Conservation (phyloP, 163 green algal genomes). For the Chloromonas sp. region DNA sequence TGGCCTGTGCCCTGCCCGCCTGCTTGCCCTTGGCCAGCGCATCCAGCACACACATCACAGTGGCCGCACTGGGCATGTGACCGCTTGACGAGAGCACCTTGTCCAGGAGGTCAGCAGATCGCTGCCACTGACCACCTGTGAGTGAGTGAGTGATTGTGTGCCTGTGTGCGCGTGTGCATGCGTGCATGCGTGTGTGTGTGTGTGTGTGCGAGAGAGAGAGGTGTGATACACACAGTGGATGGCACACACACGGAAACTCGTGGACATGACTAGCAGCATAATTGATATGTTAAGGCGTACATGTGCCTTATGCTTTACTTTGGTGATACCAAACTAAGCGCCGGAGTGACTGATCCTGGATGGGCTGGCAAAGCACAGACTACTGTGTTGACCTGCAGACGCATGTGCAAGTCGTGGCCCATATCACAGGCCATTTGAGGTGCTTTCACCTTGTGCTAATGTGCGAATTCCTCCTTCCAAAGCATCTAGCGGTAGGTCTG, state of each 20-base stretch:
- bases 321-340: too few species aligned
- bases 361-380: too few species aligned
- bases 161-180: not conserved
- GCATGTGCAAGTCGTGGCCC: too few species aligned
- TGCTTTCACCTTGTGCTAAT: too few species aligned
- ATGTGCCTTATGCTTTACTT: too few species aligned
- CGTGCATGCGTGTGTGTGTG: not conserved
- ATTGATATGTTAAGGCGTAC: too few species aligned
- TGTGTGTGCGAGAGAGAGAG: not conserved
- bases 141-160: not conserved
- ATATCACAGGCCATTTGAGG: too few species aligned
- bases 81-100: not conserved
- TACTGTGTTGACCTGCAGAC: too few species aligned
- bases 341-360: too few species aligned
- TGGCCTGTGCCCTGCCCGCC: too few species aligned
- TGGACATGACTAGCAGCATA: not conserved
- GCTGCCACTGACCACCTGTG: not conserved
- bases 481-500: too few species aligned
- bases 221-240: not conserved
- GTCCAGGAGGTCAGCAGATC: not conserved
- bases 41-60: not conserved
- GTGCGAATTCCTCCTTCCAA: too few species aligned
- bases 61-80: not conserved
- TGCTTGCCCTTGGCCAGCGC: not conserved
- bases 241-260: not conserved